Evolutionary conservation across 441 rosid species (phyloP), one percentile per base, ranked within the genome.

Genomic region (Jatropha multifida): DNA sequence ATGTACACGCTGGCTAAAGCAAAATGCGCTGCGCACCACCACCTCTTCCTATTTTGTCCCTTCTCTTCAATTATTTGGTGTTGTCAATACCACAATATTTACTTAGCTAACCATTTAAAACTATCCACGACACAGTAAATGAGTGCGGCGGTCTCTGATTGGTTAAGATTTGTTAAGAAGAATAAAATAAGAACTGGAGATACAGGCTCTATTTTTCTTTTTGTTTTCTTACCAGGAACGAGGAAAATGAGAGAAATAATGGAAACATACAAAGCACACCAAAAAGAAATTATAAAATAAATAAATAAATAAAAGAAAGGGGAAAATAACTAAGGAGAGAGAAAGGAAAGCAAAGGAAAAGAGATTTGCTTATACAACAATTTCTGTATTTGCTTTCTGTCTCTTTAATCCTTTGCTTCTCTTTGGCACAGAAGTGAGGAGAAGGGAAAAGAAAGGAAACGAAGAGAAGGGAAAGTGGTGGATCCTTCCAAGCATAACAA

Each of bases 371-470:
- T 32, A 32, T 32, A 32, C 32, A 32, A 32, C 32, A 1, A 32
- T 32, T 32, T 32, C 32, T 58, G 32, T 66, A 58, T 48, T 71
- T 55, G 59, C 58, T 76, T 60, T 68, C 78, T 69, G 68, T 77
- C 82, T 82, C 83, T 84, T 72, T 74, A 77, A 55, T 80, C 68
- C 84, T 77, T 80, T 78, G 74, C 81, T 81, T 79, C 78, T 69
- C 23, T 78, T 67, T 51, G 7, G 73, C 76, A 68, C 17, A 68
- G 68, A 66, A 62, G 71, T 10, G 66, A 61, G 73, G 79, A 9
- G 71, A 9, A 65, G 77, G 3, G 0, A 15, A 15, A 49, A 26
- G 75, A 11, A 69, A 69, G 20, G 74, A 67, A 65, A 58, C 51
- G 41, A 41, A 65, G 60, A 49, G 70, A 77, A 62, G 37, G 37